Percentiles rank a stretch among this genome's conserved stretches.
Conservation (phyloP, 371 early-diverging fungal species). For the Mycotypha africana region DNA sequence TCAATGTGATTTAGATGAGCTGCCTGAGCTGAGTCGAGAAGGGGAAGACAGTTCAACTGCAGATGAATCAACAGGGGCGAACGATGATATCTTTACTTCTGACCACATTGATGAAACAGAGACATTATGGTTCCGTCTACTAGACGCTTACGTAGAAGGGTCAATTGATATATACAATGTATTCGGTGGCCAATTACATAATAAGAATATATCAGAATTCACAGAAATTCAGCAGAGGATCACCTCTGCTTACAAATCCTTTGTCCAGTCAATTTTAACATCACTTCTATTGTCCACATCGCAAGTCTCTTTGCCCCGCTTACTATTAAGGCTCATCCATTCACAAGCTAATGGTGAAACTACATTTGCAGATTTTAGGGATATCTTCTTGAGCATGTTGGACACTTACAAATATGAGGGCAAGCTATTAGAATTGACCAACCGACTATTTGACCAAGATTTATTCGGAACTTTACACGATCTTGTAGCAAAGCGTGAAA, state of each 20-base stretch:
- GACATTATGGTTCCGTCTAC: slow-evolving; percentile 61
- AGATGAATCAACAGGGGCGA: slow-evolving; percentile 1
- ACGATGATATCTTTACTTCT: slow-evolving; percentile 6
- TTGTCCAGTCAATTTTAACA: slow-evolving; percentile 59
- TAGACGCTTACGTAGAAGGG: slow-evolving; percentile 58
- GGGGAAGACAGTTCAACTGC: slow-evolving; percentile 7
- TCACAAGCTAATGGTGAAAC: slow-evolving; percentile 53
- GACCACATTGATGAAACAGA: slow-evolving; percentile 44
- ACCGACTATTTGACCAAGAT: slow-evolving; percentile 63
- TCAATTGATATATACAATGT: slow-evolving; percentile 35
- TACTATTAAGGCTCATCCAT: slow-evolving; percentile 59
- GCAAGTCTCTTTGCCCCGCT: slow-evolving; percentile 62
- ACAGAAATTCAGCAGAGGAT: slow-evolving; percentile 36
- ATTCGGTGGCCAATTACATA: slow-evolving; percentile 6
- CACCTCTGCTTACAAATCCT: slow-evolving; percentile 51
- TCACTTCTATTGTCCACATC: slow-evolving; percentile 60
- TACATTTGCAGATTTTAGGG: slow-evolving; percentile 70
- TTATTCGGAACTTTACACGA: slow-evolving; percentile 53
- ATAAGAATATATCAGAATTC: slow-evolving; percentile 3
- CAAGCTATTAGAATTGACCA: slow-evolving; percentile 68
- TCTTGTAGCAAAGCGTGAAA: slow-evolving; percentile 48
- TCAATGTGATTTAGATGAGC: slow-evolving; percentile 3
- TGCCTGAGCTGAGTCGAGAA: slow-evolving; percentile 12
- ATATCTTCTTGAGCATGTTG: slow-evolving; percentile 70
- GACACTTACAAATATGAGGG: slow-evolving; percentile 75